Conservation (phyloP, 2,329 filamentous ascomycete species). For the Penicillium sp. region DNA sequence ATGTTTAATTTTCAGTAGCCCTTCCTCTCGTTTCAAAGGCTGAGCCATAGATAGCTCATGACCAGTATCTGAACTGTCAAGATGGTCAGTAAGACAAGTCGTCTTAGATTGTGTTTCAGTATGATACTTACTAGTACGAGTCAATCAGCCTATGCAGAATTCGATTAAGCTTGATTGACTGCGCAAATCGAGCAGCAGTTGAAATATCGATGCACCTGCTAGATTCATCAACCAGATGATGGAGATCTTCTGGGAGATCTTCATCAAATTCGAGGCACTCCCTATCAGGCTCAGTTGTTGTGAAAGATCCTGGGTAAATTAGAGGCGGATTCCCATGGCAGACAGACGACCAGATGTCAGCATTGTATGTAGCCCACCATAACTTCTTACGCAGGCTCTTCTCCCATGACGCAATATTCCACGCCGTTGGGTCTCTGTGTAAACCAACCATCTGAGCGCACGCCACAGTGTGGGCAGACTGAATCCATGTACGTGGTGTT, state of each 20-base stretch:
- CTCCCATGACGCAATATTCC: constrained; percentile 51
- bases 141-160: not conserved
- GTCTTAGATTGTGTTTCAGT: not conserved
- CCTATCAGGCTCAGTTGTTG: constrained; percentile 44
- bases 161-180: constrained; percentile 18
- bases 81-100: not conserved
- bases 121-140: not conserved
- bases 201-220: constrained; percentile 40
- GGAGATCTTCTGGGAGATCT: constrained; percentile 40
- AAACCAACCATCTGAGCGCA: constrained; percentile 54
- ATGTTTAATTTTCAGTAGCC: constrained; percentile 13
- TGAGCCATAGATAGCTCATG: not conserved
- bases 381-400: constrained; percentile 46
- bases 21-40: constrained; percentile 2
- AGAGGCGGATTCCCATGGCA: constrained; percentile 55
- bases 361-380: constrained; percentile 52
- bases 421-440: constrained; percentile 49
- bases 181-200: constrained; percentile 41
- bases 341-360: constrained; percentile 53
- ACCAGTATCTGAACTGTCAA: not conserved
- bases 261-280: constrained; percentile 52
- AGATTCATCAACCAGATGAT: constrained; percentile 40
- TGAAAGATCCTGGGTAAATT: constrained; percentile 47
- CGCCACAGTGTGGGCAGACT: constrained; percentile 50
- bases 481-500: constrained; percentile 51